Percentiles rank a stretch among this genome's conserved stretches.
phyloP scores from a whole-genome alignment of 176 grass and related monocot genomes.

The Typha latifolia region DNA sequence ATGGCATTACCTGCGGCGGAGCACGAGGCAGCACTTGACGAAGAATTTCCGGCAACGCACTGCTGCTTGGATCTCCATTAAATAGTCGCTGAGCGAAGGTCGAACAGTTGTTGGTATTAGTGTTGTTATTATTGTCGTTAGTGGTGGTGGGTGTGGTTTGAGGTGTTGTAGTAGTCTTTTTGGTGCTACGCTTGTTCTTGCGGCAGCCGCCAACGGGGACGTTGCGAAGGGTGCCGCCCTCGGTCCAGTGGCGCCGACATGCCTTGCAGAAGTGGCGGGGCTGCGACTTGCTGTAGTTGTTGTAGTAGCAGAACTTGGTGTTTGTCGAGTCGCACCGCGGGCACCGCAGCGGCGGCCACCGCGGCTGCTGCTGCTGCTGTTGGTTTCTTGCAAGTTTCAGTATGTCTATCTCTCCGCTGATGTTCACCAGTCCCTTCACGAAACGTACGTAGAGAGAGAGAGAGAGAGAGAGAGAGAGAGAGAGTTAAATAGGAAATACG shows the following conservation, averaged over 20 bases:
- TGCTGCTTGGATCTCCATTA: slow-evolving; percentile 5
- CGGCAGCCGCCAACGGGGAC: slow-evolving; percentile 81
- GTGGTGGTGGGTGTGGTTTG: background rate
- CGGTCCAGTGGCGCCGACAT: slow-evolving; percentile 83
- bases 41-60: slow-evolving; percentile 50
- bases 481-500: no score
- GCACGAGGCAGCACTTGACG: slow-evolving; percentile 39
- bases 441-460: background rate
- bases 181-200: slow-evolving; percentile 63
- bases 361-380: slow-evolving; percentile 28
- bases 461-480: no score
- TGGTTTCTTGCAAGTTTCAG: slow-evolving; percentile 3
- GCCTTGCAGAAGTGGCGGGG: slow-evolving; percentile 77
- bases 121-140: background rate
- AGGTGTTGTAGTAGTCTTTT: slow-evolving; percentile 11
- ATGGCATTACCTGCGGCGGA: background rate
- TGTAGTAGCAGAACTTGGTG: slow-evolving; percentile 98
- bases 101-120: slow-evolving; percentile 1
- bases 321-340: slow-evolving; percentile 70
- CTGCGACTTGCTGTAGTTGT: slow-evolving; percentile 91
- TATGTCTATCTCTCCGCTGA: background rate
- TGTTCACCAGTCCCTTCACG: slow-evolving; percentile 1
- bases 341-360: slow-evolving; percentile 52
- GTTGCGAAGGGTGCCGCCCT: slow-evolving; percentile 83
- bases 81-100: slow-evolving; percentile 1